Percentiles rank a stretch among this genome's conserved stretches.
These are phyloP conservation scores for Rubus idaeus DNA, from an alignment of 306 rosid species.

Conservation along the genomic window DNA sequence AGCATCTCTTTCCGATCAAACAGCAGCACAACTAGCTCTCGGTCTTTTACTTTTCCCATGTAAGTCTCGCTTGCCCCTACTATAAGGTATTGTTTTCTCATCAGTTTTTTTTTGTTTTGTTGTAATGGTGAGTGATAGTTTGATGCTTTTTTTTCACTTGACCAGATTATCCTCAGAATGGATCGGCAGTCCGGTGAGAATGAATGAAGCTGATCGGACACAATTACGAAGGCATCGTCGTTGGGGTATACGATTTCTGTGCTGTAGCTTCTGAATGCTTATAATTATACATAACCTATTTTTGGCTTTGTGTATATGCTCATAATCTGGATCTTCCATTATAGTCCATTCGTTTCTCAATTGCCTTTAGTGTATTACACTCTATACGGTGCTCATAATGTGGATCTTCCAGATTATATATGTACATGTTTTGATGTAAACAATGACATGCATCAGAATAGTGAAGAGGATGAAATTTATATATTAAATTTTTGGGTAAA, in stretches of 20 bases:
- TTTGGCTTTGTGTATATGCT: constrained; percentile 10
- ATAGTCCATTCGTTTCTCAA: background rate
- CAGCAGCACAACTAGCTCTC: constrained; percentile 67
- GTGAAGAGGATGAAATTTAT: too few relatives aligned
- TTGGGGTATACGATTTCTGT: constrained; percentile 39
- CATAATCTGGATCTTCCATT: background rate
- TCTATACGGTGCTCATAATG: too few relatives aligned
- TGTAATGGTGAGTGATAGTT: constrained; percentile 6
- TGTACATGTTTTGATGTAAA: background rate
- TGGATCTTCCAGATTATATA: background rate
- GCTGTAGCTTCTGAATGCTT: constrained; percentile 44
- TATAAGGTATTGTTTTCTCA: background rate
- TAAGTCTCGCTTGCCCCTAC: constrained; percentile 28
- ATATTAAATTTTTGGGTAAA: too few relatives aligned
- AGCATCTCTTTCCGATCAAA: constrained; percentile 46
- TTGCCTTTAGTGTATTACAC: background rate
- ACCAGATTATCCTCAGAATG: constrained; percentile 68
- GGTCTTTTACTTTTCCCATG: constrained; percentile 80
- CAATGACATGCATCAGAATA: background rate
- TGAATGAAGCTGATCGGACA: constrained; percentile 48
- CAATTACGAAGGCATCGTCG: constrained; percentile 20
- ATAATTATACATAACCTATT: background rate
- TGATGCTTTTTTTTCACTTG: constrained; percentile 4
- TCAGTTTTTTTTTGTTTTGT: background rate
- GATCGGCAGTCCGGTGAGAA: constrained; percentile 83